Base-by-base conservation (phyloP, 116 monocot genomes). In the Posidonia oceanica region DNA sequence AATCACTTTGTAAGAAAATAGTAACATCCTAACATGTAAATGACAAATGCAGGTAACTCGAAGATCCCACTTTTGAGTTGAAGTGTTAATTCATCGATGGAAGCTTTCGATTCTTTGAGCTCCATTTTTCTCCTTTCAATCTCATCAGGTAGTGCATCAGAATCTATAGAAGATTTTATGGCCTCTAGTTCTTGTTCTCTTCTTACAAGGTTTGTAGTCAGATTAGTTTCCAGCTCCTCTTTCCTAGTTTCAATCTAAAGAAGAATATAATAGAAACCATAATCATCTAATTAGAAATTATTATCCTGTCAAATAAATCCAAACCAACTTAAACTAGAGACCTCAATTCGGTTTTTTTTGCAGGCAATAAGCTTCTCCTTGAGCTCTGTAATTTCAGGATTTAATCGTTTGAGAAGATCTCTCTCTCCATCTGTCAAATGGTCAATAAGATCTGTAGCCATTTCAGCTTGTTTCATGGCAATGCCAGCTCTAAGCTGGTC, bases 381-480 rank as follows among this genome's bases (percentile, higher is more conserved):
- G 39, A 98, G 75, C 64, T 93, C 82, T 52, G 92, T 93, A 68
- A 98, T 98, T 84, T 98, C 90, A 70, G 93, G 98, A 75, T 98
- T 98, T 63, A 98, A 76, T 61, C 84, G 76, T 63, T 89, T 89
- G 71, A 98, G 90, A 55, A 90, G 83, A 69, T 81, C 67, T 41
- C 66, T 80, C 48, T 48, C 48, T 48, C 48, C 8, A 48, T 91
- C 79, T 95, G 91, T 67, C 80, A 80, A 37, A 69, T 98, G 98
- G 82, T 98, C 93, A 71, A 93, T 83, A 71, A 98, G 87, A 71
- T 98, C 98, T 58, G 93, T 98, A 36, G 90, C 93, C 93, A 98
- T 98, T 81, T 98, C 98, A 70, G 85, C 88, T 80, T 86, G 69
- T 74, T 98, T 98, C 89, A 88, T 86, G 21, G 87, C 79, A 82